Evolutionary conservation across 2,329 filamentous ascomycete genomes (phyloP).

Genomic region (Xylariales sp.): DNA sequence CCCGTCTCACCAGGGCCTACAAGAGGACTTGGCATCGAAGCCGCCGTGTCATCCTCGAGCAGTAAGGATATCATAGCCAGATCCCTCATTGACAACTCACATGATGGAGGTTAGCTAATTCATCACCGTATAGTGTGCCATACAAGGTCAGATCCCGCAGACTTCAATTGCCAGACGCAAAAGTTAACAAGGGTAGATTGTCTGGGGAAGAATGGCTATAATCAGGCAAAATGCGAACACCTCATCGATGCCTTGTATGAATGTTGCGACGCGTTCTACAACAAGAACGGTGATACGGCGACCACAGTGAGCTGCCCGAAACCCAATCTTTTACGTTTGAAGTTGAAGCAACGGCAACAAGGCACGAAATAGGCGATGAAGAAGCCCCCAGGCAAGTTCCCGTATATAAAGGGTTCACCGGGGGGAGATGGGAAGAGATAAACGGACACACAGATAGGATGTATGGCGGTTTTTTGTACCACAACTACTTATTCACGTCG

Average conservation of each 20-base stretch:
- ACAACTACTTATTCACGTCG: constrained; percentile 54
- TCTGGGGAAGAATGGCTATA: constrained; percentile 83
- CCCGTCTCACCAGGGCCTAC: constrained; percentile 53
- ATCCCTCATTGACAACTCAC: not conserved
- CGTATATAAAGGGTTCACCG: not conserved
- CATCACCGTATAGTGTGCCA: constrained; percentile 74
- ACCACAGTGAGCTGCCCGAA: constrained; percentile 88
- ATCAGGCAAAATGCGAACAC: constrained; percentile 83
- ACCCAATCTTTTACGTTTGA: constrained; percentile 79
- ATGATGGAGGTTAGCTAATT: constrained; percentile 13
- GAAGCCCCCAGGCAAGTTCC: no score
- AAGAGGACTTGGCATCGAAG: constrained; percentile 77
- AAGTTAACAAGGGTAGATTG: constrained; percentile 70
- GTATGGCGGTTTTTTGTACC: constrained; percentile 49
- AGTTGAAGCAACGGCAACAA: constrained; percentile 79
- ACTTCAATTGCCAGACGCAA: not conserved
- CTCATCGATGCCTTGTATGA: constrained; percentile 89
- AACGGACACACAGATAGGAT: constrained; percentile 1
- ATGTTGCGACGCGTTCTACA: constrained; percentile 92
- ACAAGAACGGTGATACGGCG: constrained; percentile 79
- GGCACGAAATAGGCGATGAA: constrained; percentile 41
- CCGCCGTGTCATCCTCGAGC: constrained; percentile 89
- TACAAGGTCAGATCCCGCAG: constrained; percentile 73
- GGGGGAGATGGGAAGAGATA: no score
- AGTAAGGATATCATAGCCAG: constrained; percentile 61